A percentile compares a stretch with the other conserved stretches of the same genome.
Evolutionary conservation across 2,329 filamentous ascomycete genomes (phyloP).

Genomic region (Periconia macrospinosa): DNA sequence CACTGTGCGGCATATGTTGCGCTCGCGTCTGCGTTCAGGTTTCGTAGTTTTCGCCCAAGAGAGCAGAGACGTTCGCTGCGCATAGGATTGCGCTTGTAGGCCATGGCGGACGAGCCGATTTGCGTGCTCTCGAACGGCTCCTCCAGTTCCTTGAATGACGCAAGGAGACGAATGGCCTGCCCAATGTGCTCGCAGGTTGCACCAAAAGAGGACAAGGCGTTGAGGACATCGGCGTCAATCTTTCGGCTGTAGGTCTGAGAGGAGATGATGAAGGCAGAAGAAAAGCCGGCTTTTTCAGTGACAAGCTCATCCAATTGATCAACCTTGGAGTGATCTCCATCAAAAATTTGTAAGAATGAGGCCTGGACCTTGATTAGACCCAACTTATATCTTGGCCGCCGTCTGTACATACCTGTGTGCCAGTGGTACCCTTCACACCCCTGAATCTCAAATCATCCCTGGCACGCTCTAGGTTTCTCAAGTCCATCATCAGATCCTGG

Average conservation of each 20-base stretch:
- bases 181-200: constrained; percentile 77
- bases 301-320: constrained; percentile 65
- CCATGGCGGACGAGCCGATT: constrained; percentile 51
- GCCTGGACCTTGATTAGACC: constrained; percentile 53
- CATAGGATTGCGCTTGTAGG: constrained; percentile 67
- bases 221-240: constrained; percentile 78
- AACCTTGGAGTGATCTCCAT: constrained; percentile 61
- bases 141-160: constrained; percentile 79
- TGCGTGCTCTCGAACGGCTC: constrained; percentile 81
- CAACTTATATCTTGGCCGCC: background rate
- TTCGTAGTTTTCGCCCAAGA: constrained; percentile 59
- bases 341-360: constrained; percentile 72
- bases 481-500: constrained; percentile 74
- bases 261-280: constrained; percentile 64
- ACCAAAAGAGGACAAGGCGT: constrained; percentile 77
- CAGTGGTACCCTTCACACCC: constrained; percentile 56
- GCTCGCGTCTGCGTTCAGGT: constrained; percentile 58
- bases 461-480: constrained; percentile 71
- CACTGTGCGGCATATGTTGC: constrained; percentile 72
- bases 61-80: constrained; percentile 63
- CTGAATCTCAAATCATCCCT: constrained; percentile 73
- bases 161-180: constrained; percentile 73
- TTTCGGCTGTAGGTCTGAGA: constrained; percentile 79
- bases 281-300: constrained; percentile 67
- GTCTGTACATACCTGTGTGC: constrained; percentile 28